Evolutionary conservation across 2,329 filamentous ascomycete species (phyloP).

Genomic region (Exophiala sp.): DNA sequence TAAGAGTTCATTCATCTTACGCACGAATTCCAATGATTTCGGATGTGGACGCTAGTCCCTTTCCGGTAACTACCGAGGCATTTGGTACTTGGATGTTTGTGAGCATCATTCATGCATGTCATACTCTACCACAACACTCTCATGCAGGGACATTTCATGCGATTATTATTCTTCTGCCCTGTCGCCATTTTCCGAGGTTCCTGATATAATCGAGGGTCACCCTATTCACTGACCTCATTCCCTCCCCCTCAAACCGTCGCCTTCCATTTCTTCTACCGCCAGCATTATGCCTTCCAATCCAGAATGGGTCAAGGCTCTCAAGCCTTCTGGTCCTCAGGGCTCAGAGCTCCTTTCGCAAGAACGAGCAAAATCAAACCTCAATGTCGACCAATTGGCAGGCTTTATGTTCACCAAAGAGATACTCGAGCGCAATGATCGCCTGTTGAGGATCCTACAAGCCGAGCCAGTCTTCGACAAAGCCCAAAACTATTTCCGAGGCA

Average conservation of each 20-base stretch:
- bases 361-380: constrained; percentile 63
- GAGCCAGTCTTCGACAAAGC: constrained; percentile 75
- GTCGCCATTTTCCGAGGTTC: too few relatives aligned
- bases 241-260: background rate
- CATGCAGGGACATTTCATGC: too few relatives aligned
- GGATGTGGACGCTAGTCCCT: too few relatives aligned
- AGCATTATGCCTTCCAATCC: constrained; percentile 42
- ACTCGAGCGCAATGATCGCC: constrained; percentile 57
- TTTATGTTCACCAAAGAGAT: constrained; percentile 67
- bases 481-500: constrained; percentile 70
- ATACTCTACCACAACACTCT: too few relatives aligned
- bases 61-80: too few relatives aligned
- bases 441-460: constrained; percentile 62
- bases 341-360: constrained; percentile 66
- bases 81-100: too few relatives aligned
- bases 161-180: too few relatives aligned
- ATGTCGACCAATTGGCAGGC: constrained; percentile 63
- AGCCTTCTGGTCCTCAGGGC: constrained; percentile 65
- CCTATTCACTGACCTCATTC: background rate
- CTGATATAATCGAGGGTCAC: too few relatives aligned
- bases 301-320: constrained; percentile 65
- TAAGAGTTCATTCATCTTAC: too few relatives aligned
- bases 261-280: background rate
- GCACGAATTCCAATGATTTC: too few relatives aligned
- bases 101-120: too few relatives aligned